These are phyloP conservation scores for Kondoa malvinella DNA, from an alignment of 768 basidiomycete species.

Conservation along the genomic window DNA sequence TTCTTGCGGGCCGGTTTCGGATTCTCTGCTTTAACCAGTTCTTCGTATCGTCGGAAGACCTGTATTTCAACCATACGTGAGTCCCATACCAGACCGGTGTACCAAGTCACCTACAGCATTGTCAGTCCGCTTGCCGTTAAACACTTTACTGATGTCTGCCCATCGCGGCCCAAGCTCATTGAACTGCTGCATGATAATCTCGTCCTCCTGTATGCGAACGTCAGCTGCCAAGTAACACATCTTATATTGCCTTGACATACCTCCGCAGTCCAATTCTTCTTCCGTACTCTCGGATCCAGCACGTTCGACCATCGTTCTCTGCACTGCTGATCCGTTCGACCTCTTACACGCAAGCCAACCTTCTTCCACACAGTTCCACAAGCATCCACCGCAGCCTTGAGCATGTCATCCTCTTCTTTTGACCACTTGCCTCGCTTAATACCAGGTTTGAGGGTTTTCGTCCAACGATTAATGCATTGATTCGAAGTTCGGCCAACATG, in stretches of 20 bases:
- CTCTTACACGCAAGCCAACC: slow-evolving; percentile 7
- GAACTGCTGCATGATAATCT: background rate
- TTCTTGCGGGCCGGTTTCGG: background rate
- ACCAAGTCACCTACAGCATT: background rate
- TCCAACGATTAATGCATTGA: slow-evolving; percentile 19
- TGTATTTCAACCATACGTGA: too few species aligned
- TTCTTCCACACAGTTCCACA: slow-evolving; percentile 13
- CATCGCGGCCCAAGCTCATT: slow-evolving; percentile 3
- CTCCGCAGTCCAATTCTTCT: slow-evolving; percentile 17
- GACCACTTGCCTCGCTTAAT: slow-evolving; percentile 18
- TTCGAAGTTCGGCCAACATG: background rate
- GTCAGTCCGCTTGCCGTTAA: background rate
- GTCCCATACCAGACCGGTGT: too few species aligned
- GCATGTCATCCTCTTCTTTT: slow-evolving; percentile 11
- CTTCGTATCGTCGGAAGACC: slow-evolving; percentile 2
- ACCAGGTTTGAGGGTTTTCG: slow-evolving; percentile 10
- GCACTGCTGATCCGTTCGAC: slow-evolving; percentile 21
- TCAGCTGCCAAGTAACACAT: too few species aligned
- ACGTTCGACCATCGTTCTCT: slow-evolving; percentile 22
- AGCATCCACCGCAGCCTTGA: slow-evolving; percentile 8
- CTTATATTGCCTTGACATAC: too few species aligned
- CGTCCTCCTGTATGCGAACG: background rate
- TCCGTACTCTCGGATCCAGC: slow-evolving; percentile 9
- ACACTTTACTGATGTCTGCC: background rate
- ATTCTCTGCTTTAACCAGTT: background rate